Evolutionary conservation across 345 rosid species (phyloP).

Genomic region (Mallotus nudiflorus): DNA sequence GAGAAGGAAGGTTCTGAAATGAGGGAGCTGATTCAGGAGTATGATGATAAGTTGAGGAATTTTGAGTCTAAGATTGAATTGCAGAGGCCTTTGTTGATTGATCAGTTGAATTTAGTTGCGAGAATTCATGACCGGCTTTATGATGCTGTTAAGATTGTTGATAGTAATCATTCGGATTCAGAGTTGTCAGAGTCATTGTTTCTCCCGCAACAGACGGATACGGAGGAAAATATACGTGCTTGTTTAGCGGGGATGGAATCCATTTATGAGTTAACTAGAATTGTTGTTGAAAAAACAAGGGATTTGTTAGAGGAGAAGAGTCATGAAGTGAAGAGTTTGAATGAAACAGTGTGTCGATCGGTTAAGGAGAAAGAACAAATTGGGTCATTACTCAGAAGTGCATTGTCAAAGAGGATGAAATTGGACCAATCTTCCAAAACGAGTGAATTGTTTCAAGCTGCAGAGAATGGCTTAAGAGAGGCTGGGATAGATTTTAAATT

Average conservation of each 20-base stretch:
- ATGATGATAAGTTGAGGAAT: constrained; percentile 65
- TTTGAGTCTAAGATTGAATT: constrained; percentile 62
- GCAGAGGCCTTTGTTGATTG: constrained; percentile 72
- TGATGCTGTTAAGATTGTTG: constrained; percentile 57
- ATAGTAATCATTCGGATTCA: constrained; percentile 55
- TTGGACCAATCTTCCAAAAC: constrained; percentile 58
- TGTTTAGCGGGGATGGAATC: constrained; percentile 95
- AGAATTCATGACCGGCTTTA: constrained; percentile 71
- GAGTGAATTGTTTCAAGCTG: constrained; percentile 67
- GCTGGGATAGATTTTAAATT: constrained; percentile 73
- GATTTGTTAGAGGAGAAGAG: constrained; percentile 65
- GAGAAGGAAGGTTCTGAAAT: constrained; percentile 60
- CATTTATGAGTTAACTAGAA: constrained; percentile 59
- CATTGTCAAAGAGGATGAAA: constrained; percentile 71
- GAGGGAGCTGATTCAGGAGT: constrained; percentile 66
- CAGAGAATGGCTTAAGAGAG: constrained; percentile 82
- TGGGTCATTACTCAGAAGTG: constrained; percentile 80
- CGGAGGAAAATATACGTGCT: constrained; percentile 86
- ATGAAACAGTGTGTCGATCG: constrained; percentile 63
- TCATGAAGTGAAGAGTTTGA: constrained; percentile 60
- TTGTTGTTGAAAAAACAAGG: constrained; percentile 59
- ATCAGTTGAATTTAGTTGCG: constrained; percentile 82
- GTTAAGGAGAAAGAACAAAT: constrained; percentile 91
- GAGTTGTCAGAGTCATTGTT: constrained; percentile 83
- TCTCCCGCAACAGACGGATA: constrained; percentile 75